phyloP scores from a whole-genome alignment of 371 early-diverging fungal genomes.

The Capillidium heterosporum region DNA sequence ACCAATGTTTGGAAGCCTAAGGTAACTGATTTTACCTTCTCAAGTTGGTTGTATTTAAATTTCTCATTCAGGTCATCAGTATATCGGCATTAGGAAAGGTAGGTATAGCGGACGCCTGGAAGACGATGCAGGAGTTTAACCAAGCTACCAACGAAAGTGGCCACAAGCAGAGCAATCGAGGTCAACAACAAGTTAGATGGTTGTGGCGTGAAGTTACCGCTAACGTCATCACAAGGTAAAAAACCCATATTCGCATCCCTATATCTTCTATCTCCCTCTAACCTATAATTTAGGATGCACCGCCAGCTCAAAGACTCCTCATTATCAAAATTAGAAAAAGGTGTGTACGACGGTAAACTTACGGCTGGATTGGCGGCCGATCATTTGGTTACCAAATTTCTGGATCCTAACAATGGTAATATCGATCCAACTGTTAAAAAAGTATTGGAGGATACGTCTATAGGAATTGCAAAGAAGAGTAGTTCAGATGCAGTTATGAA shows the following conservation, averaged over 20 bases:
- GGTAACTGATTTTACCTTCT: slow-evolving; percentile 7
- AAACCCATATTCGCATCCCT: too few relatives aligned
- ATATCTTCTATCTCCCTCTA: not conserved
- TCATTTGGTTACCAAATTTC: not conserved
- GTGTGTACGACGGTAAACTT: not conserved
- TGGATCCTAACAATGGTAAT: not conserved
- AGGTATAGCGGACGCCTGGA: slow-evolving; percentile 47
- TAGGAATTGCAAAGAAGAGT: too few relatives aligned
- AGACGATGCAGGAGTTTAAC: slow-evolving; percentile 33
- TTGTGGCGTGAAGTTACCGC: not conserved
- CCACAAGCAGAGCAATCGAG: not conserved
- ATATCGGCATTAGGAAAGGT: slow-evolving; percentile 35
- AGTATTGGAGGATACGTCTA: too few relatives aligned
- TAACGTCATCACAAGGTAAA: not conserved
- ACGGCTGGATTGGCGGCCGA: not conserved
- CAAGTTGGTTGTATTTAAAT: slow-evolving; percentile 8
- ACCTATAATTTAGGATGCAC: not conserved
- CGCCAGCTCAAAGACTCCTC: not conserved
- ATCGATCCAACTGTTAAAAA: not conserved
- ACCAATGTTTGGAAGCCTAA: slow-evolving; percentile 18
- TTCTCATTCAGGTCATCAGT: slow-evolving; percentile 22
- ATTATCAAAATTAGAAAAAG: not conserved
- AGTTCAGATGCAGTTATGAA: too few relatives aligned
- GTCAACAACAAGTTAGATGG: not conserved
- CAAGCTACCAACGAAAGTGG: slow-evolving; percentile 11